These are phyloP conservation scores for Metschnikowia gelsemii DNA, from an alignment of 805 yeast species.

Conservation along the genomic window DNA sequence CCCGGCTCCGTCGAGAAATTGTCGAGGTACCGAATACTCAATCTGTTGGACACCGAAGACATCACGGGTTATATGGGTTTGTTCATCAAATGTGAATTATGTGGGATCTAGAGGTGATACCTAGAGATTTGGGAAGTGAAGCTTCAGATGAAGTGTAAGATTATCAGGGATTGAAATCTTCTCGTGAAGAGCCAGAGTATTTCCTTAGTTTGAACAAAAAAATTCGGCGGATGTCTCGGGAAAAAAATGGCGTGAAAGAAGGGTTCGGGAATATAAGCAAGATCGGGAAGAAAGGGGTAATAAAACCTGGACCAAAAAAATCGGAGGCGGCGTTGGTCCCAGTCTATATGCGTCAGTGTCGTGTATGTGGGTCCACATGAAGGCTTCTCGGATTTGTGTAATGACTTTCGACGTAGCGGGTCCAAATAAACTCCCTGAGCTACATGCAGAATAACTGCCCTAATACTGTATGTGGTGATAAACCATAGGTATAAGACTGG, in stretches of 20 bases:
- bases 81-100: slow-evolving; percentile 6
- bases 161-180: too few species aligned
- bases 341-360: slow-evolving; percentile 4
- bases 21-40: slow-evolving; percentile 15
- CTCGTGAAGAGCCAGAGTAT: too few species aligned
- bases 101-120: slow-evolving; percentile 4
- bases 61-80: slow-evolving; percentile 6
- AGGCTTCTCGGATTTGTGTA: slow-evolving; percentile 6
- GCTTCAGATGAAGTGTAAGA: too few species aligned
- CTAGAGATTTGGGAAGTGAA: too few species aligned
- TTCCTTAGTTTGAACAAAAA: too few species aligned
- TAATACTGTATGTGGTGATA: too few species aligned
- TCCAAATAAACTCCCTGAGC: slow-evolving; percentile 10
- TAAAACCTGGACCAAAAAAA: slow-evolving; percentile 10
- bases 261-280: not conserved
- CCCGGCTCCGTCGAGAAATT: slow-evolving; percentile 13
- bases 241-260: not conserved
- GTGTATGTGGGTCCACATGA: slow-evolving; percentile 7
- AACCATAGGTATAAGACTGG: too few species aligned
- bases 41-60: slow-evolving; percentile 16
- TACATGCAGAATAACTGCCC: slow-evolving; percentile 1
- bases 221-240: not conserved
- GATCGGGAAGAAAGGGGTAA: slow-evolving; percentile 2
- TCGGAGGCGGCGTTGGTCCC: slow-evolving; percentile 5
- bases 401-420: not conserved